phyloP scores from a whole-genome alignment of 208 protist genomes.

The Phytomonas francai region DNA sequence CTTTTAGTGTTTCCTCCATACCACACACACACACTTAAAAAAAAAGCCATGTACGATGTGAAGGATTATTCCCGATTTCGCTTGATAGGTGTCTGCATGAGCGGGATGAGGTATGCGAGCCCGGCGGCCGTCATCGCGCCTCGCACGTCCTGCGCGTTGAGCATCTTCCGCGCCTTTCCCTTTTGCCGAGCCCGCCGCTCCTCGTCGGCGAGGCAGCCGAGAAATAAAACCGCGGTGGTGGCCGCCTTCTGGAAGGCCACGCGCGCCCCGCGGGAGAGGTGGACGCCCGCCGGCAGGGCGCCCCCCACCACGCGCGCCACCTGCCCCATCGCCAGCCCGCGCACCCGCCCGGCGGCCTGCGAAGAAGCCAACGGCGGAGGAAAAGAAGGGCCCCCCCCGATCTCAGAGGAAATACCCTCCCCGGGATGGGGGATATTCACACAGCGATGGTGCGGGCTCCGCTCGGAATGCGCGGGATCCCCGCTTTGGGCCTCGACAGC shows the following conservation, averaged over 20 bases:
- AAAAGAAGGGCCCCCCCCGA: too few species aligned
- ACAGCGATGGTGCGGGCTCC: too few species aligned
- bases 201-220: slow-evolving; percentile 67
- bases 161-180: slow-evolving; percentile 40
- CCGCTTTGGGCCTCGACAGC: too few species aligned
- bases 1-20: too few species aligned
- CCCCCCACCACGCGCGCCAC: slow-evolving; percentile 52
- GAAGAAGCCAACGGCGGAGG: too few species aligned
- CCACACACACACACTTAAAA: slow-evolving; percentile 3
- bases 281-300: slow-evolving; percentile 53
- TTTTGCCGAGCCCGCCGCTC: slow-evolving; percentile 24
- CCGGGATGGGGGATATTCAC: too few species aligned
- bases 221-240: slow-evolving; percentile 55
- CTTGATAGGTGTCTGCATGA: slow-evolving; percentile 46
- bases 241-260: slow-evolving; percentile 75
- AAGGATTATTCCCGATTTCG: slow-evolving; percentile 20
- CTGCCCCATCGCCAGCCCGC: slow-evolving; percentile 63
- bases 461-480: too few species aligned
- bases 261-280: slow-evolving; percentile 53
- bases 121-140: slow-evolving; percentile 56
- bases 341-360: too few species aligned
- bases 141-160: slow-evolving; percentile 58
- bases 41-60: neutral
- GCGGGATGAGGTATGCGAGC: slow-evolving; percentile 52
- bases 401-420: too few species aligned